Conservation (phyloP, 2,329 filamentous ascomycete genomes). For the Bipolaris bicolor region DNA sequence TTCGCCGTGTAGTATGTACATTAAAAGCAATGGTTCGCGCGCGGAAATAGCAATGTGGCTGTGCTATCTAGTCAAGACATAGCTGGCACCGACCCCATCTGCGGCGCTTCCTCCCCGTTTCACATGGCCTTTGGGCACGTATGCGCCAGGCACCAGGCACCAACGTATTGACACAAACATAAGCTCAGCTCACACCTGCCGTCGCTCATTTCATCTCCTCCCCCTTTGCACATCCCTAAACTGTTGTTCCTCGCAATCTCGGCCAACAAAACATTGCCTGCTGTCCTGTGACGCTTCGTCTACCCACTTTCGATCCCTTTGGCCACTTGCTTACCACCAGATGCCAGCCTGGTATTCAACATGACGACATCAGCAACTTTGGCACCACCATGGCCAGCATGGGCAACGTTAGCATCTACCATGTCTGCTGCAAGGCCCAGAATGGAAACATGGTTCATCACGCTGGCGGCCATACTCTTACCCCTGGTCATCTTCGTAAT, state of each 20-base stretch:
- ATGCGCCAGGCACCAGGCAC: background rate
- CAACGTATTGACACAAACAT: background rate
- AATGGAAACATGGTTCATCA: background rate
- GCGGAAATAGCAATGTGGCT: background rate
- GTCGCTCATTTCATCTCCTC: background rate
- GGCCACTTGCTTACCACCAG: too few relatives aligned
- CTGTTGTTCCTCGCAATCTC: background rate
- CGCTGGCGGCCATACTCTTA: constrained; percentile 19
- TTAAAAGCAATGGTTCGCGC: background rate
- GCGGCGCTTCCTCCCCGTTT: background rate
- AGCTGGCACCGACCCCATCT: too few relatives aligned
- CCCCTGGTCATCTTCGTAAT: constrained; percentile 18
- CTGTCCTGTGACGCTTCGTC: background rate
- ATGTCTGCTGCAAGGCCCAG: background rate
- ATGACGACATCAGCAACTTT: background rate
- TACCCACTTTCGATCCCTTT: background rate
- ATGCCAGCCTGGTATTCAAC: background rate
- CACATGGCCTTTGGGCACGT: background rate
- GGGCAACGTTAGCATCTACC: background rate
- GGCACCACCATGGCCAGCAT: background rate
- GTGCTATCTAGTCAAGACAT: background rate
- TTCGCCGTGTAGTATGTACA: too few relatives aligned
- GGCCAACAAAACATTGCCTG: background rate
- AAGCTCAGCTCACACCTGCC: background rate
- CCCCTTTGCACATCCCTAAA: background rate